Percentiles rank a stretch among this genome's conserved stretches.
These are phyloP conservation scores for Scenedesmus sp. DNA, from an alignment of 163 green algal genomes.

Conservation along the genomic window DNA sequence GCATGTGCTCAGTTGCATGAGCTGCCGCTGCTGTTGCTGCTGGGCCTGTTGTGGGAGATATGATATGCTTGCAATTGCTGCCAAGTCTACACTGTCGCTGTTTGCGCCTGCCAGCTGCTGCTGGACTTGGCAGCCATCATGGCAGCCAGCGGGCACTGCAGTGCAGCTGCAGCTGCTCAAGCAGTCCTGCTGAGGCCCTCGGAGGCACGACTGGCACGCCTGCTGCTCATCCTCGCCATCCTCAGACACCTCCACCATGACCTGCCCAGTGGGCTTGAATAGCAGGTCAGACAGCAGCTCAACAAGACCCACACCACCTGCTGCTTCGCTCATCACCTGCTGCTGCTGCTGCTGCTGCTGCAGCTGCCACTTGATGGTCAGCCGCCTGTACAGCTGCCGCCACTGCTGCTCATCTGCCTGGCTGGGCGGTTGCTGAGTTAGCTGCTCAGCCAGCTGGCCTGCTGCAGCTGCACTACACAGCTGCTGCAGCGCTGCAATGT, in stretches of 20 bases:
- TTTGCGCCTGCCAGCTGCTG: background rate
- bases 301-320: background rate
- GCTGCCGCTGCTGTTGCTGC: background rate
- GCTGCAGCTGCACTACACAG: constrained; percentile 2
- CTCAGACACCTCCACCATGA: constrained; percentile 34
- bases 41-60: background rate
- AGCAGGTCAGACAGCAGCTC: constrained; percentile 30
- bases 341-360: constrained; percentile 4
- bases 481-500: background rate
- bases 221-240: background rate
- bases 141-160: background rate
- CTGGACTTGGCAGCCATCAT: background rate
- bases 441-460: background rate
- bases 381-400: constrained; percentile 23
- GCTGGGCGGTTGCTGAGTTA: background rate
- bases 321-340: background rate
- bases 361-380: background rate
- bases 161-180: background rate
- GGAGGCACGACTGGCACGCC: background rate
- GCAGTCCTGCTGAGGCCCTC: background rate
- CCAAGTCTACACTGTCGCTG: background rate
- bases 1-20: background rate
- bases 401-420: constrained; percentile 28
- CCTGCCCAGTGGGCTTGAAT: background rate
- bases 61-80: background rate